Base-by-base conservation (phyloP, 2,329 filamentous ascomycete genomes). In the Ophiobolus disseminans region DNA sequence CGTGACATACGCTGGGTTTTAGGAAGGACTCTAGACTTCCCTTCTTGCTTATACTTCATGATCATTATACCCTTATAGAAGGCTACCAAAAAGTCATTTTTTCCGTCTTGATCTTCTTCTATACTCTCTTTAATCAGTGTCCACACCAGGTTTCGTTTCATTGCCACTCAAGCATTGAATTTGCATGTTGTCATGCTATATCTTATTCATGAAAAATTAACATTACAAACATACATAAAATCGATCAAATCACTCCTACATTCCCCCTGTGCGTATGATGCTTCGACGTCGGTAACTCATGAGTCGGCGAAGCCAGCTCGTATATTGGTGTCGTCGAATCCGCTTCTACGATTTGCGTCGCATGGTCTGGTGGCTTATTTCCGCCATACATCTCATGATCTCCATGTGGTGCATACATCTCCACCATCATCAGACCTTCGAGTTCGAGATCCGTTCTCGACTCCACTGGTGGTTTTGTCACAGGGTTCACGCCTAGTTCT, bases 1-100 rank as follows among this genome's bases (percentile, higher is more conserved):
- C 9, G 36, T 51, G 22, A 50, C 52, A 9, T 63, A 58, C 38
- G 53, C 53, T 31, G 38, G 40, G 28, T 20, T 55, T 20, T 26
- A 46, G 28, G 30, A 21, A 20, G 35, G n/a, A 42, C 23, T 43
- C 45, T 35, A 55, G 56, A 50, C 36, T 36, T 21, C 19, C 6
- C 34, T 31, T 25, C 19, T 35, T 40, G 26, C 43, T 28, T 38
- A 56, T 55, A 61, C 49, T 47, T 47, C 35, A 16, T 45, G 47
- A 45, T 20, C 30, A 48, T 48, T 22, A 30, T 40, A 6, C 28
- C 13, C 20, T 23, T 23, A 23, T 38, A 38, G 20, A 38, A 4
- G 35, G 35, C 35, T 38, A 38, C 9, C 7, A 38, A 38, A 38
- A 38, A 38, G n/a, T 22, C 19, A 38, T 17, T 20, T 14, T 38